A percentile compares a stretch with the other conserved stretches of the same genome.
Conservation (phyloP, 805 yeast genomes). For the Myxozyma melibiosi region DNA sequence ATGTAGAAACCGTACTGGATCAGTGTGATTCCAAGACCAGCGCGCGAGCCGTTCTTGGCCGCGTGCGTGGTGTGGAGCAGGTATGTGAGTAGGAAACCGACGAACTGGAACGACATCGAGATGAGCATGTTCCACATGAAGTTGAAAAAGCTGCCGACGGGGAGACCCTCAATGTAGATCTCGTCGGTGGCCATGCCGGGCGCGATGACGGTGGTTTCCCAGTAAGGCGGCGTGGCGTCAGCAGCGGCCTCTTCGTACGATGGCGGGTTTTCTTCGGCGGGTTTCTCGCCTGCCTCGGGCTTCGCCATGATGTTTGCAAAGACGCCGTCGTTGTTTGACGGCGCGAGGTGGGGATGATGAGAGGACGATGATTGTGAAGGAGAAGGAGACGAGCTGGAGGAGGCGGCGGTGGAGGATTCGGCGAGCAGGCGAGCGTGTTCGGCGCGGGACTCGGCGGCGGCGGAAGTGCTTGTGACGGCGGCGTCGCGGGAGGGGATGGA, state of each 20-base stretch:
- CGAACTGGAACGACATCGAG: slow-evolving; percentile 87
- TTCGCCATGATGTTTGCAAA: slow-evolving; percentile 90
- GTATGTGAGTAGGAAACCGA: slow-evolving; percentile 89
- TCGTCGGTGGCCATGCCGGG: slow-evolving; percentile 79
- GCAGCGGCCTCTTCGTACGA: slow-evolving; percentile 92
- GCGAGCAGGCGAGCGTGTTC: slow-evolving; percentile 6
- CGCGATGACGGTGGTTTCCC: slow-evolving; percentile 85
- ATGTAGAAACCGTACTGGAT: slow-evolving; percentile 66
- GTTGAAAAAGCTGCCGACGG: slow-evolving; percentile 89
- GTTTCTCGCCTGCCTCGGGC: slow-evolving; percentile 56
- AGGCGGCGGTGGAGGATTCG: slow-evolving; percentile 8
- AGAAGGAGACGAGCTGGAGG: slow-evolving; percentile 14
- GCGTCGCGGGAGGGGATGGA: not conserved
- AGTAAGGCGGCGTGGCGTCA: slow-evolving; percentile 93
- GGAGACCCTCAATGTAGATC: slow-evolving; percentile 90
- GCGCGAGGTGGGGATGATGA: not conserved
- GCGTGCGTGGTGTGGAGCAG: slow-evolving; percentile 95
- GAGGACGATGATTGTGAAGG: slow-evolving; percentile 8
- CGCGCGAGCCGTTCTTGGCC: slow-evolving; percentile 90
- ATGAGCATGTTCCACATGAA: slow-evolving; percentile 89
- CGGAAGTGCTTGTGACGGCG: not conserved
- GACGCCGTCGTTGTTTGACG: slow-evolving; percentile 71
- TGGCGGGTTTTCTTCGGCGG: slow-evolving; percentile 35
- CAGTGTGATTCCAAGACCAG: slow-evolving; percentile 86
- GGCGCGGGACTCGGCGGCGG: slow-evolving; percentile 4